Evolutionary conservation across 495 filamentous ascomycete genomes (phyloP).

Genomic region (Penicillium bialowiezense): DNA sequence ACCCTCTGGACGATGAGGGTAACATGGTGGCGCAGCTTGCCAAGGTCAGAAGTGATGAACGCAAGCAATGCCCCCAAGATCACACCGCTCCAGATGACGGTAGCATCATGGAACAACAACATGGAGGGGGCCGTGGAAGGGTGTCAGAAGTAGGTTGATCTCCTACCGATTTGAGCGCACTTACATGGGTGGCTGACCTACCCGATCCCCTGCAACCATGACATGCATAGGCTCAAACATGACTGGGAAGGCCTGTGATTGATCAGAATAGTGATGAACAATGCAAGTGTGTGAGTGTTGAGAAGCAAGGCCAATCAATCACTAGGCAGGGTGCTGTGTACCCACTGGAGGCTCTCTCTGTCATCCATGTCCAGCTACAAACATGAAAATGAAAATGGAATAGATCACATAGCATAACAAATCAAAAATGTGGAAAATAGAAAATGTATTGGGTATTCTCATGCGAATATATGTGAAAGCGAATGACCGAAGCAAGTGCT

Average conservation of each 20-base stretch:
- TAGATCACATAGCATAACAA: too few relatives aligned
- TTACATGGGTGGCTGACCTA: background rate
- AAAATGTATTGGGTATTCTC: too few relatives aligned
- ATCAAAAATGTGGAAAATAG: too few relatives aligned
- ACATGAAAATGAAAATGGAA: too few relatives aligned
- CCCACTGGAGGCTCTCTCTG: too few relatives aligned
- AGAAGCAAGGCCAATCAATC: too few relatives aligned
- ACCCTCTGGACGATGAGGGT: background rate
- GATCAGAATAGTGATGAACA: background rate
- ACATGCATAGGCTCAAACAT: conserved; percentile 3
- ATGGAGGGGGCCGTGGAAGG: background rate
- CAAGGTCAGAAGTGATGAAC: background rate
- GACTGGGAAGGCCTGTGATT: background rate
- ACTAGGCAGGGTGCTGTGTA: too few relatives aligned
- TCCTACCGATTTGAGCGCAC: background rate
- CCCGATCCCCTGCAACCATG: conserved; percentile 1
- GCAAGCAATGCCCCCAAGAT: background rate
- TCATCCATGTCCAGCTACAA: too few relatives aligned
- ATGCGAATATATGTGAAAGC: background rate
- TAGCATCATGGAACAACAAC: conserved; percentile 4
- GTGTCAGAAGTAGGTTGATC: background rate
- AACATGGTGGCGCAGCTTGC: background rate
- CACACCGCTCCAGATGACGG: conserved; percentile 6
- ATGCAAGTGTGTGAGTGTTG: background rate
- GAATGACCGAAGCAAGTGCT: background rate